A percentile compares a stretch with the other conserved stretches of the same genome.
phyloP scores from a whole-genome alignment of 2,329 filamentous ascomycete genomes.

The Cercospora beticola region DNA sequence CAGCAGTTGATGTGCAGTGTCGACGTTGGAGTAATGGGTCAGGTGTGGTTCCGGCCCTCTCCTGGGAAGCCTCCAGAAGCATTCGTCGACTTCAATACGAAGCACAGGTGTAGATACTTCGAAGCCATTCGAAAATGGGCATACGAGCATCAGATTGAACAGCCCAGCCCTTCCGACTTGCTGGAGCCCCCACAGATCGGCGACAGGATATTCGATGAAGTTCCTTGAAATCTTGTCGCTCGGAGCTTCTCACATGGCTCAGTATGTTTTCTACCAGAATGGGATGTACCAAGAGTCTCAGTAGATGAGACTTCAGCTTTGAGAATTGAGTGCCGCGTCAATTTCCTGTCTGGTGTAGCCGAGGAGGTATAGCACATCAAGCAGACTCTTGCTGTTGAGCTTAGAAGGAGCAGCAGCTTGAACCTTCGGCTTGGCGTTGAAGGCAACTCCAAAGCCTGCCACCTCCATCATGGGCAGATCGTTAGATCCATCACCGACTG shows the following conservation, averaged over 20 bases:
- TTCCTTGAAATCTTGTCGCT: neutral
- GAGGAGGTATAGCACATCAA: slow-evolving; percentile 72
- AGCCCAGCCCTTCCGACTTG: slow-evolving; percentile 44
- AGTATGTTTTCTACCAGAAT: neutral
- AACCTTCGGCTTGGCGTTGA: slow-evolving; percentile 80
- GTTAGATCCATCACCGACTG: slow-evolving; percentile 79
- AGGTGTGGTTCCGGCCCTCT: slow-evolving; percentile 56
- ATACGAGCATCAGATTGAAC: slow-evolving; percentile 52
- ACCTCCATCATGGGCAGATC: slow-evolving; percentile 76
- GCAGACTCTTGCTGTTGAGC: slow-evolving; percentile 67
- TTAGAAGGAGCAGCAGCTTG: slow-evolving; percentile 73
- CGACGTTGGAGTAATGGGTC: slow-evolving; percentile 60
- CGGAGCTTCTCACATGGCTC: neutral
- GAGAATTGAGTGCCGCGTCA: slow-evolving; percentile 6
- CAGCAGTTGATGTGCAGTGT: slow-evolving; percentile 64
- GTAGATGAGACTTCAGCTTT: neutral
- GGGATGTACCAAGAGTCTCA: neutral
- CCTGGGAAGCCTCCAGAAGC: slow-evolving; percentile 39
- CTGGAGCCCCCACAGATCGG: slow-evolving; percentile 43
- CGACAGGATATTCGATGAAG: slow-evolving; percentile 21
- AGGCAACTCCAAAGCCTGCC: slow-evolving; percentile 75
- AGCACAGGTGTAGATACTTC: slow-evolving; percentile 60
- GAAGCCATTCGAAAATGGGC: slow-evolving; percentile 56
- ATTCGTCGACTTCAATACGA: slow-evolving; percentile 63
- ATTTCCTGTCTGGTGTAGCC: slow-evolving; percentile 47